Percentiles rank a stretch among this genome's conserved stretches.
These are phyloP conservation scores for Leucocoprinus birnbaumii DNA, from an alignment of 768 basidiomycete species.

Conservation along the genomic window DNA sequence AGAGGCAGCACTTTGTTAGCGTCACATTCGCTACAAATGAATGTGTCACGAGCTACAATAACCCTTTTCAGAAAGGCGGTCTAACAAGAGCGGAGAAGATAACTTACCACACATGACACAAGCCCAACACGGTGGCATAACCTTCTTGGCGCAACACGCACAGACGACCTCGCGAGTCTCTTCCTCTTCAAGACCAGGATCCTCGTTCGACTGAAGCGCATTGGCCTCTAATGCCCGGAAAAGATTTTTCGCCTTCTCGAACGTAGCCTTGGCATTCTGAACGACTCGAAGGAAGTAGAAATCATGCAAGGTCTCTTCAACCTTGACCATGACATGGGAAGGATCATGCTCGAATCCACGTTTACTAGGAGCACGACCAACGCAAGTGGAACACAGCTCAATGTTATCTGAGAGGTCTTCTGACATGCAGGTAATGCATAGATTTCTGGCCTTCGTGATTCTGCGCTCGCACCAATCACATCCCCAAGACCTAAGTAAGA, in stretches of 20 bases:
- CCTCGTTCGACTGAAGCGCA: background rate
- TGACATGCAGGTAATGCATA: slow-evolving; percentile 29
- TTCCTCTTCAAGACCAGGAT: slow-evolving; percentile 6
- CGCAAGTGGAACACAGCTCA: slow-evolving; percentile 27
- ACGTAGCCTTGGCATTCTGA: slow-evolving; percentile 19
- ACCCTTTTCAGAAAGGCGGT: background rate
- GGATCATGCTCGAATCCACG: slow-evolving; percentile 27
- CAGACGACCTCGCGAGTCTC: slow-evolving; percentile 12
- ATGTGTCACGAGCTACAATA: slow-evolving; percentile 23
- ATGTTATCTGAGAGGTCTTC: slow-evolving; percentile 33
- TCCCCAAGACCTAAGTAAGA: slow-evolving; percentile 21
- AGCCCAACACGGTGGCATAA: slow-evolving; percentile 20
- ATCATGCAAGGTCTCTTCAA: slow-evolving; percentile 30
- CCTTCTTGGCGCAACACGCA: slow-evolving; percentile 18
- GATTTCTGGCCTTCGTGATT: slow-evolving; percentile 26
- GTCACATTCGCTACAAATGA: slow-evolving; percentile 29
- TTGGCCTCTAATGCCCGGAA: slow-evolving; percentile 22
- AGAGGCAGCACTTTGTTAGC: slow-evolving; percentile 11
- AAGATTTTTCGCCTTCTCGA: slow-evolving; percentile 22
- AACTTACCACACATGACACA: slow-evolving; percentile 21
- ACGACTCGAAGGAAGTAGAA: slow-evolving; percentile 23
- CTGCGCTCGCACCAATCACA: slow-evolving; percentile 30
- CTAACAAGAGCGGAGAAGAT: background rate
- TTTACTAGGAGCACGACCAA: slow-evolving; percentile 25
- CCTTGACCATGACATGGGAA: slow-evolving; percentile 26